Evolutionary conservation across 2,329 filamentous ascomycete species (phyloP).

Genomic region (Fusarium illudens): DNA sequence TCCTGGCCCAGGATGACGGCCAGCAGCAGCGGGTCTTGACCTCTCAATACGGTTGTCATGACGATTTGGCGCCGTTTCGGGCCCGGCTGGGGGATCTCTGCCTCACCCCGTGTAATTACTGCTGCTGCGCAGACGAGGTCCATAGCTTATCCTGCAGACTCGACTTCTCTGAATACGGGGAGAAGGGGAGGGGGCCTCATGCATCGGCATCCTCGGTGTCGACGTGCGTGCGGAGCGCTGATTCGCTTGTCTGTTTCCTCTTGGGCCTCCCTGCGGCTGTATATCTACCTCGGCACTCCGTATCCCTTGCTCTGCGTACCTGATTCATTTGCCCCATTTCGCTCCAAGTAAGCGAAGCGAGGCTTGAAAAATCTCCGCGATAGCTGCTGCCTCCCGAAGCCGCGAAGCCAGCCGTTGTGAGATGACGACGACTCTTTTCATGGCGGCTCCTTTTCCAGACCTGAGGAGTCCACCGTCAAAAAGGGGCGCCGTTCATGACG

Average conservation of each 20-base stretch:
- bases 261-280: background rate
- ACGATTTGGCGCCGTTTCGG: constrained; percentile 40
- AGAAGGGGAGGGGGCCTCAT: background rate
- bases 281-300: constrained; percentile 24
- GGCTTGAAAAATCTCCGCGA: constrained; percentile 22
- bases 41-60: constrained; percentile 41
- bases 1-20: constrained; percentile 26
- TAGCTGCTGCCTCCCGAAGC: constrained; percentile 3
- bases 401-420: constrained; percentile 5
- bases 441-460: background rate
- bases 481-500: constrained; percentile 1
- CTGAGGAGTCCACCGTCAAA: background rate
- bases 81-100: constrained; percentile 13
- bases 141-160: background rate
- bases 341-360: constrained; percentile 15
- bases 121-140: no score
- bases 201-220: background rate
- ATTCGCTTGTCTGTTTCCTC: background rate
- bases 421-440: background rate
- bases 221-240: background rate
- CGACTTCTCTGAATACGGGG: background rate
- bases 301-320: background rate
- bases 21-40: constrained; percentile 11
- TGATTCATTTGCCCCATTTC: constrained; percentile 14
- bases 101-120: no score